Percentiles rank a stretch among this genome's conserved stretches.
phyloP scores from a whole-genome alignment of 2,329 filamentous ascomycete genomes.

The Pseudodiploospora longispora region DNA sequence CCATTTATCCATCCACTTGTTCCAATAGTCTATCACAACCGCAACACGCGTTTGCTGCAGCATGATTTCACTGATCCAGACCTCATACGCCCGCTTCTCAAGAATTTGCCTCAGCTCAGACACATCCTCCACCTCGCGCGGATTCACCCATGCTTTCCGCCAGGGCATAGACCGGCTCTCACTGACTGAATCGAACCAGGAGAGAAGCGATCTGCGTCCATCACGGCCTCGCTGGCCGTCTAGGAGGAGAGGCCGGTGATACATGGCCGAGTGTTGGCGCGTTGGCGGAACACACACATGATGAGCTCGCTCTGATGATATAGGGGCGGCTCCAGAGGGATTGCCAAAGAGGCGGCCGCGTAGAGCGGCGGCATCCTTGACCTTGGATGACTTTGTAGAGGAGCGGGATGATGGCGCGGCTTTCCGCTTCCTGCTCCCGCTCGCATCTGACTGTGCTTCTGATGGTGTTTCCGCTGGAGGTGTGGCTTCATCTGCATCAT shows the following conservation, averaged over 20 bases:
- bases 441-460: too few relatives aligned
- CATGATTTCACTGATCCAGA: slow-evolving; percentile 62
- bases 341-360: too few relatives aligned
- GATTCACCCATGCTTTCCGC: slow-evolving; percentile 50
- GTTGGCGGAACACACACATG: slow-evolving; percentile 7
- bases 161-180: slow-evolving; percentile 47
- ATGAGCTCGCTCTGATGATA: too few relatives aligned
- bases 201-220: slow-evolving; percentile 32
- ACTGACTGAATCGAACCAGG: slow-evolving; percentile 44
- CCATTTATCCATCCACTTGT: slow-evolving; percentile 53
- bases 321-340: too few relatives aligned
- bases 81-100: slow-evolving; percentile 52
- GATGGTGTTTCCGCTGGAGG: not conserved
- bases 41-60: slow-evolving; percentile 58
- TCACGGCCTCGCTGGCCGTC: slow-evolving; percentile 23
- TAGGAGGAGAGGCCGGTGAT: slow-evolving; percentile 44
- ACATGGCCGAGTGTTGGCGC: slow-evolving; percentile 19
- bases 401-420: slow-evolving; percentile 1
- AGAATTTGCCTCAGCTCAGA: slow-evolving; percentile 33
- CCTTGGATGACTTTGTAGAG: not conserved
- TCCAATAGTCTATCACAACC: slow-evolving; percentile 56
- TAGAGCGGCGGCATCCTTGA: too few relatives aligned
- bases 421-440: slow-evolving; percentile 1
- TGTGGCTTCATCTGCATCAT: not conserved
- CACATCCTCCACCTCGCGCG: slow-evolving; percentile 18